These are phyloP conservation scores for Diversispora eburnea DNA, from an alignment of 192 early-diverging fungal species.

Conservation along the genomic window DNA sequence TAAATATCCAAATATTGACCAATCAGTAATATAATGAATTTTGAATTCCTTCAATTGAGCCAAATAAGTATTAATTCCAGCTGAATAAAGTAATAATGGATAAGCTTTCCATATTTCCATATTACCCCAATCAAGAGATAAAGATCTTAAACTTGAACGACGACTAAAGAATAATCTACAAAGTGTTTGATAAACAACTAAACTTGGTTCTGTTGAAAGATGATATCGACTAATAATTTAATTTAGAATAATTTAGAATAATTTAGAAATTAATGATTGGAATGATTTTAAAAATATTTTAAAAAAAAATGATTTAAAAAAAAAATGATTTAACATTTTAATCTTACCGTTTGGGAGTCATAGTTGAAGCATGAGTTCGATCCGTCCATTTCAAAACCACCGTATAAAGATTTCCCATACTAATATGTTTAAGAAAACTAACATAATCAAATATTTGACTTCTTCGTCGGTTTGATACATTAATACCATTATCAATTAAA, in stretches of 20 bases:
- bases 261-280: too few relatives aligned
- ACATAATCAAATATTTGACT: constrained; percentile 15
- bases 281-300: too few relatives aligned
- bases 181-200: constrained; percentile 6
- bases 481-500: neutral
- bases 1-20: constrained; percentile 26
- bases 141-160: neutral
- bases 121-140: constrained; percentile 26
- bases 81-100: constrained; percentile 5
- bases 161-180: constrained; percentile 18
- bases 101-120: constrained; percentile 16
- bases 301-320: too few relatives aligned
- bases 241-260: neutral
- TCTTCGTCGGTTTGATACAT: neutral
- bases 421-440: neutral
- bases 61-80: neutral
- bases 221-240: neutral
- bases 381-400: constrained; percentile 21
- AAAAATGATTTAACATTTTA: neutral
- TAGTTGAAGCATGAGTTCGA: constrained; percentile 3
- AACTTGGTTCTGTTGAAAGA: neutral
- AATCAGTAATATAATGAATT: constrained; percentile 25
- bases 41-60: neutral
- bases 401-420: constrained; percentile 22
- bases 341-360: neutral